Evolutionary conservation across 495 filamentous ascomycete genomes (phyloP), one percentile per base, ranked within the genome.

Genomic region (Neurospora sp.): DNA sequence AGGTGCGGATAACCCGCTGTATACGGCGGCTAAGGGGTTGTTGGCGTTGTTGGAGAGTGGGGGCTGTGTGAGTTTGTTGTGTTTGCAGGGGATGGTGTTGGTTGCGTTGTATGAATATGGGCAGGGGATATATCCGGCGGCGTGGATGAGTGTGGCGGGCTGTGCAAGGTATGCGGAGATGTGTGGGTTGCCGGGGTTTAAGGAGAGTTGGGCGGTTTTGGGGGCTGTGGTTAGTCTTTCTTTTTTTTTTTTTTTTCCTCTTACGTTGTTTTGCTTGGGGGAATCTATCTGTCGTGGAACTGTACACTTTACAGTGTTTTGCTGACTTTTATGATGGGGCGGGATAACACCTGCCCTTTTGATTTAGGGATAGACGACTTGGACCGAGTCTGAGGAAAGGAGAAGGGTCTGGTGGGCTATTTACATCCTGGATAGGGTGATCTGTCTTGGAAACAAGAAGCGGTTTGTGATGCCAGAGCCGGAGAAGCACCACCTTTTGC

Each of bases 331-430:
- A 5, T 14, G 20, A 4, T 59, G 20, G 48, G 40, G 48, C 48
- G 48, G 48, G 10, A 27, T 59, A 59, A 59, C 22, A 59, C 48
- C 48, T 59, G 48, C 20, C 48, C 48, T 14, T 45, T 22, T 59
- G 20, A 59, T 6, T 22, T 59, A 59, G 20, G 20, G 59, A 14
- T 68, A 82, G 78, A 74, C 71, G 8, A 85, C 84, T 1, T 86
- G 84, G 85, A 83, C 81, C 0, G 86, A 88, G 72, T 75, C 79
- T 9, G 86, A 89, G 74, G 86, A 89, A 74, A 74, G 85, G 9
- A 74, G 80, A 27, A 69, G 86, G 65, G 80, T 82, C 0, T 87
- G 85, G 86, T 88, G 86, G 86, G 83, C 77, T 16, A 81, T 87
- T n/a, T 79, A 86, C 53, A 75, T 87, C 16, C 78, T 85, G 12